These are phyloP conservation scores for Candida cerambycidarum DNA, from an alignment of 805 yeast genomes.

Conservation along the genomic window DNA sequence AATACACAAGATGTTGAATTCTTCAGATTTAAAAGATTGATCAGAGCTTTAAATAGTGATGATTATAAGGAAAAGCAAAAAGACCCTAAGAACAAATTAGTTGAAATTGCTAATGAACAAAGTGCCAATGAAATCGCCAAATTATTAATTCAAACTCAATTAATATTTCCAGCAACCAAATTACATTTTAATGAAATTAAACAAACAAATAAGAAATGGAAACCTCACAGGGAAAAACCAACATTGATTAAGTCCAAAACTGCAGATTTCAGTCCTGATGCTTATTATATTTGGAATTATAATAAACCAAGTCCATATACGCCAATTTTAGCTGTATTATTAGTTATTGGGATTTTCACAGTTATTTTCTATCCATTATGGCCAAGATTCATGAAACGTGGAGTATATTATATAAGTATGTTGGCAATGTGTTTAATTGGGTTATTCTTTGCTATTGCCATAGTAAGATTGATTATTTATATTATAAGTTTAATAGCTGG, in stretches of 20 bases:
- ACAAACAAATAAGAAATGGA: conserved; percentile 50
- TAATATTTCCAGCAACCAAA: conserved; percentile 75
- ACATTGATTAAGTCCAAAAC: conserved; percentile 53
- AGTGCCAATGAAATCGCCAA: conserved; percentile 66
- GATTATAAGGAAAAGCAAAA: conserved; percentile 60
- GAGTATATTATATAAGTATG: conserved; percentile 88
- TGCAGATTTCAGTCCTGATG: conserved; percentile 62
- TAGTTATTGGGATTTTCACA: conserved; percentile 61
- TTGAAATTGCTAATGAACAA: conserved; percentile 46
- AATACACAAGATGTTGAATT: conserved; percentile 71
- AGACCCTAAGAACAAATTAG: conserved; percentile 44
- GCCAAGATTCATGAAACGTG: conserved; percentile 86
- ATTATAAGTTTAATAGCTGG: conserved; percentile 55
- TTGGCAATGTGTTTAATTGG: conserved; percentile 71
- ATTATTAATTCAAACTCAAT: conserved; percentile 65
- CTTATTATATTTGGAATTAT: conserved; percentile 83
- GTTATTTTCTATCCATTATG: conserved; percentile 87
- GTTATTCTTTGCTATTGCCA: conserved; percentile 72
- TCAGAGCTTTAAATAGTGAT: conserved; percentile 71
- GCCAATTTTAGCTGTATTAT: conserved; percentile 60
- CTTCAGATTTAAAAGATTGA: conserved; percentile 81
- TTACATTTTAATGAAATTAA: conserved; percentile 67
- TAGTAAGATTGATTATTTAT: conserved; percentile 73
- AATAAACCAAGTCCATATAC: conserved; percentile 69
- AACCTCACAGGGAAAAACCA: conserved; percentile 65